Evolutionary conservation across 2,329 filamentous ascomycete genomes (phyloP).

Genomic region (Stagonosporopsis vannaccii): DNA sequence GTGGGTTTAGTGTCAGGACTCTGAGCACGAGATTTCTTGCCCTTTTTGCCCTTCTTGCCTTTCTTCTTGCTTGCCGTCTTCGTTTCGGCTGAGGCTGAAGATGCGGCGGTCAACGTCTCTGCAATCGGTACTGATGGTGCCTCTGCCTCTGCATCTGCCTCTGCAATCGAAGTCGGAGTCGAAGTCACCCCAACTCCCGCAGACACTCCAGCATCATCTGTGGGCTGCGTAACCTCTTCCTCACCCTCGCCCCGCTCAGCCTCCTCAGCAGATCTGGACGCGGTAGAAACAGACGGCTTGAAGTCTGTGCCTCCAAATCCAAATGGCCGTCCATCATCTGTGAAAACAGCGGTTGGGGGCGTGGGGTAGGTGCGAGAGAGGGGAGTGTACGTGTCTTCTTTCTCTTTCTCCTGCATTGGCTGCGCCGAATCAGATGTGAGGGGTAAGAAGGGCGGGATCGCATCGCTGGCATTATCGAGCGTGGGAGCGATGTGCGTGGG

Average conservation of each 20-base stretch:
- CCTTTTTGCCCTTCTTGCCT: constrained; percentile 29
- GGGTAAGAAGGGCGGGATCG: no score
- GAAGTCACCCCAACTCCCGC: neutral
- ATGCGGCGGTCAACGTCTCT: neutral
- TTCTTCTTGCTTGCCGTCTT: neutral
- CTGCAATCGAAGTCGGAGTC: neutral
- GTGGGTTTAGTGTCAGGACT: neutral
- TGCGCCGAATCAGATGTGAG: no score
- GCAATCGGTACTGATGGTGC: neutral
- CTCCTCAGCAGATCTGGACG: neutral
- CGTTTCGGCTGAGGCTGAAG: neutral
- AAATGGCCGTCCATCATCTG: neutral
- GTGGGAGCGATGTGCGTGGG: no score
- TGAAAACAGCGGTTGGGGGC: neutral
- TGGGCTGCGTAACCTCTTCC: no score
- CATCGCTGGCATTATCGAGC: no score
- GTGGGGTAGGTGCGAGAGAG: neutral
- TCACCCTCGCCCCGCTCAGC: no score
- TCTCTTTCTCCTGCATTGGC: neutral
- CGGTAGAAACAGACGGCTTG: no score
- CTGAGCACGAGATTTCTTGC: constrained; percentile 29
- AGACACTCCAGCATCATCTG: no score
- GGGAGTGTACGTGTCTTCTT: neutral
- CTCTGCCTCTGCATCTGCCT: neutral
- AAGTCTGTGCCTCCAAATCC: neutral